These are phyloP conservation scores for Polytrichum commune DNA, from an alignment of 225 moss, liverwort and hornwort genomes.

Conservation along the genomic window DNA sequence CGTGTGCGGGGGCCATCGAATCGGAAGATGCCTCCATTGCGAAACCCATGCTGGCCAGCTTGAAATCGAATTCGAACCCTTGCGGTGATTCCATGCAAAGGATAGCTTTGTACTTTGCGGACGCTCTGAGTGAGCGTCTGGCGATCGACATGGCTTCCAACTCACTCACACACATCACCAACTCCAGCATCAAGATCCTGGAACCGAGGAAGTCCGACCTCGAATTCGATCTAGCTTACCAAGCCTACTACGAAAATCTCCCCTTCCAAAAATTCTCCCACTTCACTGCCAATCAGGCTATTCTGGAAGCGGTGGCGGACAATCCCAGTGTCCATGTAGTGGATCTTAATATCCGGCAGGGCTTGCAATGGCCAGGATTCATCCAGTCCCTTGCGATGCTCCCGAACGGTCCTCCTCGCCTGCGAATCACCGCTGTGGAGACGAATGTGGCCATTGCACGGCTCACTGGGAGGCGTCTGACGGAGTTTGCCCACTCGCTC, in stretches of 20 bases:
- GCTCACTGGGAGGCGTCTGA: slow-evolving; percentile 41
- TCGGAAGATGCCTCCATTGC: slow-evolving; percentile 37
- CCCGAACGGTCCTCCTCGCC: slow-evolving; percentile 24
- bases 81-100: slow-evolving; percentile 63
- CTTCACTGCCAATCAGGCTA: slow-evolving; percentile 61
- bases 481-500: slow-evolving; percentile 45
- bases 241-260: slow-evolving; percentile 50
- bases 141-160: slow-evolving; percentile 15
- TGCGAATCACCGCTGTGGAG: slow-evolving; percentile 55
- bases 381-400: slow-evolving; percentile 46
- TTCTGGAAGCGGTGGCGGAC: slow-evolving; percentile 46
- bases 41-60: slow-evolving; percentile 41
- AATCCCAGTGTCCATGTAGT: slow-evolving; percentile 48
- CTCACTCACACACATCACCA: neutral
- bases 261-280: slow-evolving; percentile 57
- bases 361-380: slow-evolving; percentile 63
- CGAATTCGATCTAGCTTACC: slow-evolving; percentile 40
- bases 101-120: slow-evolving; percentile 59
- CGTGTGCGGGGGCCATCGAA: slow-evolving; percentile 59
- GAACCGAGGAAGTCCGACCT: neutral
- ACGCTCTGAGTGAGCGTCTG: slow-evolving; percentile 39
- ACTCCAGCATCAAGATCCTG: neutral
- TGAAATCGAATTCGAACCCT: slow-evolving; percentile 37
- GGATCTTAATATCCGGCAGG: slow-evolving; percentile 60
- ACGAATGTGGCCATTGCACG: slow-evolving; percentile 18